Conservation (phyloP, 129 eudicot species). For the Saposhnikovia divaricata region DNA sequence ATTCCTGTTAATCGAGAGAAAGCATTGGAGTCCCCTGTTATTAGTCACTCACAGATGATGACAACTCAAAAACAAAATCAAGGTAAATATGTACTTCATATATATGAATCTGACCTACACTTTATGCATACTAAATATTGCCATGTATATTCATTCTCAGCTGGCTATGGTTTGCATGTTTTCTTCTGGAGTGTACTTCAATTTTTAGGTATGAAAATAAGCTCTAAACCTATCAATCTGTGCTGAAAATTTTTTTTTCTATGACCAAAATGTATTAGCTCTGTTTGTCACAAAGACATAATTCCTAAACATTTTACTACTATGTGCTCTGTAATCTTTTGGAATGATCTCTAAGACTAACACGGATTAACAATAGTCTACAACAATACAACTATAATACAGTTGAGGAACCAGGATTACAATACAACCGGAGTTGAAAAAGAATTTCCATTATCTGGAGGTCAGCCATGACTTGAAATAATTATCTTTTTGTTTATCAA, state of each 20-base stretch:
- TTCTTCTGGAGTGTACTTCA: neutral
- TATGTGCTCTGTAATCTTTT: too few relatives aligned
- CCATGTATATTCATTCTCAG: neutral
- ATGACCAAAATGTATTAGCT: too few relatives aligned
- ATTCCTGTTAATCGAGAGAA: constrained; percentile 5
- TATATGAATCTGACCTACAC: neutral
- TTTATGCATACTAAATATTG: neutral
- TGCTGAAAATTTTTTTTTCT: too few relatives aligned
- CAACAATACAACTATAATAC: too few relatives aligned
- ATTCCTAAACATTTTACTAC: too few relatives aligned
- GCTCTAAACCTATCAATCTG: neutral
- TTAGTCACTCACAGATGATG: neutral
- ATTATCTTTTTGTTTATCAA: neutral
- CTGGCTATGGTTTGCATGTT: constrained; percentile 1
- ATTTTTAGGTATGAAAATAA: neutral
- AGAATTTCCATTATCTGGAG: too few relatives aligned
- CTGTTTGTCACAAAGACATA: too few relatives aligned
- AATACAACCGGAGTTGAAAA: too few relatives aligned
- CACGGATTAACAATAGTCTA: too few relatives aligned
- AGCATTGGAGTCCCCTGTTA: neutral
- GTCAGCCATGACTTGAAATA: too few relatives aligned
- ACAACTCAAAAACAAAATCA: neutral
- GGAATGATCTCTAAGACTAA: too few relatives aligned
- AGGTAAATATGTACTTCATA: neutral
- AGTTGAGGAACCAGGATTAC: too few relatives aligned